Conservation (phyloP, 805 yeast genomes). For the Pichia californica region DNA sequence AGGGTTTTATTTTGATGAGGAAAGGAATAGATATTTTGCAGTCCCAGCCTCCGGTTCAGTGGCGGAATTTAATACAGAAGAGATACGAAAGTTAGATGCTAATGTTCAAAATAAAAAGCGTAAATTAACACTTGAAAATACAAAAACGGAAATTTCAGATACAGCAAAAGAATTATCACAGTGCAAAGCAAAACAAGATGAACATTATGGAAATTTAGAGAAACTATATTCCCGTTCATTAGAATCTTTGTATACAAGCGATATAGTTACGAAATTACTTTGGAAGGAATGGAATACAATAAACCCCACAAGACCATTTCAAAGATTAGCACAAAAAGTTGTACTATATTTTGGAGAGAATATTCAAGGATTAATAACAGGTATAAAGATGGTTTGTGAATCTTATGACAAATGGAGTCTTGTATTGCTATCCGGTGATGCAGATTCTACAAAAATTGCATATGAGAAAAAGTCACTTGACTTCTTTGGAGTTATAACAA, state of each 20-base stretch:
- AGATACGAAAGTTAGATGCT: neutral
- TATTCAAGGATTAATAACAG: too few relatives aligned
- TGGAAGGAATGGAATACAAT: neutral
- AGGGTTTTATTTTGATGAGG: conserved; percentile 11
- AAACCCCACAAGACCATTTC: neutral
- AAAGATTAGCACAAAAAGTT: too few relatives aligned
- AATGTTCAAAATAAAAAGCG: neutral
- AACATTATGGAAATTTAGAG: neutral
- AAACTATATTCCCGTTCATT: too few relatives aligned
- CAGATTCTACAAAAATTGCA: too few relatives aligned
- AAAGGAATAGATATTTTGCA: conserved; percentile 10
- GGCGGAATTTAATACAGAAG: neutral
- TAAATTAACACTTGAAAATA: too few relatives aligned
- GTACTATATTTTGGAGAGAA: too few relatives aligned
- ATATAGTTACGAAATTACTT: neutral
- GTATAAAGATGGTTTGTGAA: too few relatives aligned
- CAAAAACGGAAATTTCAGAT: neutral
- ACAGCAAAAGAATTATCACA: neutral
- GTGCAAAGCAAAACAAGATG: neutral
- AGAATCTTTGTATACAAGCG: neutral
- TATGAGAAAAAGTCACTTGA: too few relatives aligned
- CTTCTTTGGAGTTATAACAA: too few relatives aligned
- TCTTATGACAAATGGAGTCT: too few relatives aligned
- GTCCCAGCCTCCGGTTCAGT: conserved; percentile 2
- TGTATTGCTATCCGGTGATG: too few relatives aligned